phyloP scores from a whole-genome alignment of 805 yeast genomes.

The Metschnikowia continentalis region DNA sequence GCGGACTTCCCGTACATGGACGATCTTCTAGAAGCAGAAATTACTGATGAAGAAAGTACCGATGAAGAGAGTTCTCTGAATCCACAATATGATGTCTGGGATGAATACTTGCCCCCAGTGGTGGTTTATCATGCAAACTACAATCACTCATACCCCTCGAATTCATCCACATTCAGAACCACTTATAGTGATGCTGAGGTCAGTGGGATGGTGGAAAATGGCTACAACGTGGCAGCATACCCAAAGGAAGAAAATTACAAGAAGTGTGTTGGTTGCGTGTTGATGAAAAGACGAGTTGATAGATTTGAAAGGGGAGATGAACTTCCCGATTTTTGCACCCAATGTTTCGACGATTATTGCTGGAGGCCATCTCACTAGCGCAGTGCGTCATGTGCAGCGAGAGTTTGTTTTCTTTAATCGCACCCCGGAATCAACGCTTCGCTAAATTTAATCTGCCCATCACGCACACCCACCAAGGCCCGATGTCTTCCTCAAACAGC shows the following conservation, averaged over 20 bases:
- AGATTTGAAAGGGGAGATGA: neutral
- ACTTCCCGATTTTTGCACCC: constrained; percentile 3
- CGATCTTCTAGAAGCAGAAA: neutral
- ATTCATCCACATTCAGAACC: constrained; percentile 57
- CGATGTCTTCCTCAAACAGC: neutral
- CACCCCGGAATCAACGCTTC: constrained; percentile 3
- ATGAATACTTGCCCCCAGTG: constrained; percentile 46
- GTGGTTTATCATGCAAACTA: constrained; percentile 50
- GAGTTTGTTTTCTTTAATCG: neutral
- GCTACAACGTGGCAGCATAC: constrained; percentile 47
- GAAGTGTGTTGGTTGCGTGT: constrained; percentile 54
- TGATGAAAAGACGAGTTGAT: constrained; percentile 40
- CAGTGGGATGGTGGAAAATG: constrained; percentile 45
- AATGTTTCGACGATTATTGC: constrained; percentile 12
- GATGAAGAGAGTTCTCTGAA: constrained; percentile 4
- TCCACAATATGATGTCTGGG: constrained; percentile 7
- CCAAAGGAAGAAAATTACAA: constrained; percentile 39
- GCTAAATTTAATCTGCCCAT: neutral
- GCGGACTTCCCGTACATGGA: constrained; percentile 24
- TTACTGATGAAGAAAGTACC: too few species aligned
- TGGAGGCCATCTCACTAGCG: constrained; percentile 4
- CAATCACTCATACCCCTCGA: constrained; percentile 40
- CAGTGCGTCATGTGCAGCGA: neutral
- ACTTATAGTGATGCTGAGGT: constrained; percentile 45
- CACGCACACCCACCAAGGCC: neutral